These are phyloP conservation scores for Septoria petroselini DNA, from an alignment of 2,329 filamentous ascomycete genomes.

Conservation along the genomic window DNA sequence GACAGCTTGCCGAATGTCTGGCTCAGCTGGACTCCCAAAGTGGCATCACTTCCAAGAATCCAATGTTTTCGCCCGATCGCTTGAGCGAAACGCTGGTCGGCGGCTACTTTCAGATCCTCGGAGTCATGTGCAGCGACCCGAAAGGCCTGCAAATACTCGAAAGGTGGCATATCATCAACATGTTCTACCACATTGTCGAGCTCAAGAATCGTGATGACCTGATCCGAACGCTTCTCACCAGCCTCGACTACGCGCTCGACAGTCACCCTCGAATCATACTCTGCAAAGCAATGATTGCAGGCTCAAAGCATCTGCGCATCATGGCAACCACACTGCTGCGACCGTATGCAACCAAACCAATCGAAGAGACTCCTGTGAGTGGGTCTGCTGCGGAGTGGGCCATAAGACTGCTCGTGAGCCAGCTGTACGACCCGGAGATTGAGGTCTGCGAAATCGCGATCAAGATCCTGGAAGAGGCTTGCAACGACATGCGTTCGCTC, in stretches of 20 bases:
- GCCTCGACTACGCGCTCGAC: constrained; percentile 82
- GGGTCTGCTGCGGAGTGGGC: constrained; percentile 85
- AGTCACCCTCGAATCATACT: constrained; percentile 89
- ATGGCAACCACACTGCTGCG: constrained; percentile 82
- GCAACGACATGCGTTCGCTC: constrained; percentile 83
- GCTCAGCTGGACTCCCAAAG: constrained; percentile 89
- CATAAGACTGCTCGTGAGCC: constrained; percentile 93
- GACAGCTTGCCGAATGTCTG: constrained; percentile 92
- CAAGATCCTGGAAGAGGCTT: constrained; percentile 95
- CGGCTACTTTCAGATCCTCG: constrained; percentile 92
- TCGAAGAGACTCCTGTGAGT: constrained; percentile 42
- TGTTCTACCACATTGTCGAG: constrained; percentile 98
- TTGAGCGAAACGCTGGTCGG: constrained; percentile 83
- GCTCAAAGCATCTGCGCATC: constrained; percentile 86
- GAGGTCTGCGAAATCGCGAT: constrained; percentile 95
- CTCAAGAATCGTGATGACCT: constrained; percentile 86
- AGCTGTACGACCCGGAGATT: constrained; percentile 94
- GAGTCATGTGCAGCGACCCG: constrained; percentile 75
- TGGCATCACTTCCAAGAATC: constrained; percentile 69
- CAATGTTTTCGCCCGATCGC: constrained; percentile 82
- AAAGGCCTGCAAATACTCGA: constrained; percentile 88
- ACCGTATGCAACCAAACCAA: constrained; percentile 71
- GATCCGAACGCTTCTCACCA: constrained; percentile 80
- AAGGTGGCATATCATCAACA: constrained; percentile 97
- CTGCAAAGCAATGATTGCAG: constrained; percentile 88